Conservation (phyloP, 345 rosid genomes). For the Syzygium grande region DNA sequence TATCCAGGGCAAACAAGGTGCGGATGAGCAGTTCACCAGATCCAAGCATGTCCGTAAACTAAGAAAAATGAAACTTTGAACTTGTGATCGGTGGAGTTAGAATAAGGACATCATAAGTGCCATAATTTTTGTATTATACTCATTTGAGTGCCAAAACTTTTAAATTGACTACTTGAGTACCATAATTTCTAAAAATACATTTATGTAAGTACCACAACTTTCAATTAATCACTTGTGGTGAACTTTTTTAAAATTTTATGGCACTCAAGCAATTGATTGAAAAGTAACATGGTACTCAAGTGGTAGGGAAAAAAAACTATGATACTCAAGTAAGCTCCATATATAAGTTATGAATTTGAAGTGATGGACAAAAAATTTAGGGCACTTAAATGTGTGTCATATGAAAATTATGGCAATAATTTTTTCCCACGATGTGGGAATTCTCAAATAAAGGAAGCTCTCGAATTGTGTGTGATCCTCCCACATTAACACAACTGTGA, state of each 20-base stretch:
- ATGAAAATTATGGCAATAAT: rapidly evolving
- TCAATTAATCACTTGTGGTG: neutral
- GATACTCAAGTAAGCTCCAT: neutral
- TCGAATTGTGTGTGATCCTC: neutral
- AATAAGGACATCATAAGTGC: neutral
- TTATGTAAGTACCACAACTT: neutral
- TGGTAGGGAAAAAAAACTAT: neutral
- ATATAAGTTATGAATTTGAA: neutral
- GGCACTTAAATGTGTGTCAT: neutral
- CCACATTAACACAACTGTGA: neutral
- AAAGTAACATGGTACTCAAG: neutral
- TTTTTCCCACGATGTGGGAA: neutral
- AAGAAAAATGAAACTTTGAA: neutral
- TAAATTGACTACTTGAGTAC: neutral
- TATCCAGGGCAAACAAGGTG: neutral
- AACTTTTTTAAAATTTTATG: neutral
- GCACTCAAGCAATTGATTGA: neutral
- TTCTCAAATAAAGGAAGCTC: neutral
- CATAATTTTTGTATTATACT: no score
- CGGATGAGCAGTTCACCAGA: neutral
- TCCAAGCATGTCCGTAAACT: neutral
- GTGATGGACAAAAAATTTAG: neutral
- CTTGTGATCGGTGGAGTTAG: neutral
- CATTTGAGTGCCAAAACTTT: neutral
- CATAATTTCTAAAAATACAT: neutral